Evolutionary conservation across 2,329 filamentous ascomycete species (phyloP), one percentile per base, ranked within the genome.

Genomic region (Penicillium janthinellum): DNA sequence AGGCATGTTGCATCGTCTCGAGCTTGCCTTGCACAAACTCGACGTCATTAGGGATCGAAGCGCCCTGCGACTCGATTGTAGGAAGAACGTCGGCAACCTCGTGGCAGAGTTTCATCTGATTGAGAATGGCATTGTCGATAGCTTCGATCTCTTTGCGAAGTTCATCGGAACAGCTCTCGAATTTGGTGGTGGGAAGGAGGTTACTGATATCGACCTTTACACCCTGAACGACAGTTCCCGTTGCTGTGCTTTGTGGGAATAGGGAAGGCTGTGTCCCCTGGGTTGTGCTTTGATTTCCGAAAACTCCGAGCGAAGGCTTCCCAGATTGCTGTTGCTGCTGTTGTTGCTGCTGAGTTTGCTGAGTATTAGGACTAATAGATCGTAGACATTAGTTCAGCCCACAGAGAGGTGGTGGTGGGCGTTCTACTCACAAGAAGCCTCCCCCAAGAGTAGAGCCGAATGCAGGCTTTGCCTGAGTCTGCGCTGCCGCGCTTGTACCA

Each of bases 181-280:
- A 97, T 62, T 95, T 91, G 3, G 92, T 96, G 0, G 93, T 96
- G 15, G 90, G 89, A 54, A 92, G 87, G 61, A 98, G 82, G 71
- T 90, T 91, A 67, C 86, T 86, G 54, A 90, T 78, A 75, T 95
- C 90, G 69, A 96, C 90, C 70, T 90, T 88, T 17, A 92, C 89
- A 17, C 90, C 91, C 0, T 89, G 87, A 15, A 88, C 83, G 14
- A 79, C 74, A 2, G 71, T 74, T 4, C 66, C 67, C 8, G 66
- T 62, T 28, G 71, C 63, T 8, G 73, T 70, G 64, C 69, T 75
- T 61, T 73, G 72, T 61, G 73, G 73, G 22, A 73, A 35, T 20
- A 52, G 66, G 22, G 71, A 67, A 58, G 69, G 72, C 53, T 72
- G 72, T 28, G 70, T 60, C 5, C 42, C 52, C 12, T 62, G 62